Evolutionary conservation across 768 basidiomycete genomes (phyloP).

Genomic region (Cytidiella melzeri): DNA sequence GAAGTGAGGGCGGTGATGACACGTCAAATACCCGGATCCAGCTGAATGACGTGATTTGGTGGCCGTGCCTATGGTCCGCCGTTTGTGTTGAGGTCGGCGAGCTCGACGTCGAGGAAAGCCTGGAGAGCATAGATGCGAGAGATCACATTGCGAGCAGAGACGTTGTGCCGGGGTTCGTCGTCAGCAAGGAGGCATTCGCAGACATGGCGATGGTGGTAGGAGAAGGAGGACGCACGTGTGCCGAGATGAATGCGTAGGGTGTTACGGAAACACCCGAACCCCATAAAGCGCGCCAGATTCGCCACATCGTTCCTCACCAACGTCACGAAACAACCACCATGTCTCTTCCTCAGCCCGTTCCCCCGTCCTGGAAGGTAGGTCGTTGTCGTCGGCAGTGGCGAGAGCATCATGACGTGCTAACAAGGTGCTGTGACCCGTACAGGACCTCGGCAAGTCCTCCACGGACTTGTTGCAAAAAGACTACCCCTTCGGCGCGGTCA

Average conservation of each 20-base stretch:
- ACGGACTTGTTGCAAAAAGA: conserved; percentile 92
- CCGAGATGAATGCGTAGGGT: conserved; percentile 4
- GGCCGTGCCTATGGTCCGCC: no score
- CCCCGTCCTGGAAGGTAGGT: conserved; percentile 91
- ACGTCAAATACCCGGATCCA: no score
- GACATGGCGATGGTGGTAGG: background rate
- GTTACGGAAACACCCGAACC: conserved; percentile 20
- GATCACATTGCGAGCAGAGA: background rate
- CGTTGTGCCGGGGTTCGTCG: background rate
- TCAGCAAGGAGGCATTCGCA: background rate
- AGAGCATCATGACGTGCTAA: conserved; percentile 1
- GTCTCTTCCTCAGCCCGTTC: conserved; percentile 93
- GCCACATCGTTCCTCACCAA: conserved; percentile 18
- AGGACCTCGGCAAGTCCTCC: conserved; percentile 97
- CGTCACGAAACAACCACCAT: conserved; percentile 39
- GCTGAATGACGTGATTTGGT: no score
- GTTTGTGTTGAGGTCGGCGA: no score
- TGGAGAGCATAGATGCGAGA: background rate
- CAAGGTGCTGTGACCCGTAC: conserved; percentile 6
- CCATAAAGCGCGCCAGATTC: conserved; percentile 20
- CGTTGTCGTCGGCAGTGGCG: conserved; percentile 1
- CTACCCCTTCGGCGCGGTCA: conserved; percentile 70
- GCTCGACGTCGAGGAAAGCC: background rate
- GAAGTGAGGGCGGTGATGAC: no score
- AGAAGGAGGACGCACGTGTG: conserved; percentile 11